These are phyloP conservation scores for Colletotrichum graminicola DNA, from an alignment of 2,329 filamentous ascomycete genomes.

Conservation along the genomic window DNA sequence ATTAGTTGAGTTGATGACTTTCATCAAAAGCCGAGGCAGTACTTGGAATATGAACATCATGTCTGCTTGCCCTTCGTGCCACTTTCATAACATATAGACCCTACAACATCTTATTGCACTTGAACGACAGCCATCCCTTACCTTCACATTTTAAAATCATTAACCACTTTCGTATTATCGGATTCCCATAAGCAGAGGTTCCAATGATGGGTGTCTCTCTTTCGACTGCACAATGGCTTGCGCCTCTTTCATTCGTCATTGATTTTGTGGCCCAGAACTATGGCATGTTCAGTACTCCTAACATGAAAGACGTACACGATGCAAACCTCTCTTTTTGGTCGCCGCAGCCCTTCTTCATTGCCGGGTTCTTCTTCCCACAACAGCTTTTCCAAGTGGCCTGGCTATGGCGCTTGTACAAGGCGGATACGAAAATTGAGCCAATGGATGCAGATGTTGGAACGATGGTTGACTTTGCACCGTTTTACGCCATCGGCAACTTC, in stretches of 20 bases:
- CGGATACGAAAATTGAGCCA: slow-evolving; percentile 54
- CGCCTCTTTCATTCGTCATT: slow-evolving; percentile 65
- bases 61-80: background rate
- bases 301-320: slow-evolving; percentile 71
- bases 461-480: slow-evolving; percentile 67
- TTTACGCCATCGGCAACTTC: slow-evolving; percentile 67
- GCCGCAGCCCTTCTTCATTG: slow-evolving; percentile 70
- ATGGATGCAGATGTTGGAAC: slow-evolving; percentile 57
- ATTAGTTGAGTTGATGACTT: background rate
- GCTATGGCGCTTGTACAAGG: slow-evolving; percentile 67
- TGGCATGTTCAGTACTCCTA: slow-evolving; percentile 67
- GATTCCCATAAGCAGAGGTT: too few relatives aligned
- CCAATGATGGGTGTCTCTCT: slow-evolving; percentile 63
- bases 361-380: slow-evolving; percentile 71
- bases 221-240: slow-evolving; percentile 65
- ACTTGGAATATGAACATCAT: background rate
- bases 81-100: background rate
- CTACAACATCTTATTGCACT: background rate
- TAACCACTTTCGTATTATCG: too few relatives aligned
- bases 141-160: background rate
- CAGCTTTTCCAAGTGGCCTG: slow-evolving; percentile 69
- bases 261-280: slow-evolving; percentile 72
- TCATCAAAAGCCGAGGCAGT: background rate
- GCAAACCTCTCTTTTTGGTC: slow-evolving; percentile 69
- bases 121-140: too few relatives aligned